Evolutionary conservation across 1,139 yeast genomes (phyloP).

Genomic region (Groenewaldozyma auringiensis): DNA sequence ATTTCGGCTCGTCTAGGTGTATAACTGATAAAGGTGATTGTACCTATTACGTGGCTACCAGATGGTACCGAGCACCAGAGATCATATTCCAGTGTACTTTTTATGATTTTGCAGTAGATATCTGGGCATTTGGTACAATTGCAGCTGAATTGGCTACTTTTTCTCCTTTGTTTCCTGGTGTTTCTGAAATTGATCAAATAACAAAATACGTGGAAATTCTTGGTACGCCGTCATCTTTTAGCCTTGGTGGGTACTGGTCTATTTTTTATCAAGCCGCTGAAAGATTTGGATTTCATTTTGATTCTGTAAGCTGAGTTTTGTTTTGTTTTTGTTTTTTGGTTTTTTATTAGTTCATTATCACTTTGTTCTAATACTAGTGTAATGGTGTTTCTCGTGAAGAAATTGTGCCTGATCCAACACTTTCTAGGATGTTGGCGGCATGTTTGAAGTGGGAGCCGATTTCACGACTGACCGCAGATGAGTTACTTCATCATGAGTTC

Average conservation of each 20-base stretch:
- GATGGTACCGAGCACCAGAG: conserved; percentile 97
- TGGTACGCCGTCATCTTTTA: conserved; percentile 40
- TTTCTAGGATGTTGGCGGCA: conserved; percentile 11
- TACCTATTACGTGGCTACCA: conserved; percentile 74
- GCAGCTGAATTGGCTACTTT: conserved; percentile 74
- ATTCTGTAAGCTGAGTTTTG: conserved; percentile 4
- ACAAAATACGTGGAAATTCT: conserved; percentile 53
- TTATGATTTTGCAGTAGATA: conserved; percentile 74
- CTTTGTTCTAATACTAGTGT: conserved; percentile 1
- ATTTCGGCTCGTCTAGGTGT: conserved; percentile 81
- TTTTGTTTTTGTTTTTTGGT: neutral
- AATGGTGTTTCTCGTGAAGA: conserved; percentile 1
- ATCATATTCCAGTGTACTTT: conserved; percentile 58
- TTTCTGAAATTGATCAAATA: conserved; percentile 64
- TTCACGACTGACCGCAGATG: conserved; percentile 53
- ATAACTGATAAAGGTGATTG: conserved; percentile 37
- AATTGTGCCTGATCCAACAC: neutral
- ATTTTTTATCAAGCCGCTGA: conserved; percentile 10
- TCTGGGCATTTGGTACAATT: conserved; percentile 92
- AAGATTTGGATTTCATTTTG: neutral
- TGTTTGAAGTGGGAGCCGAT: conserved; percentile 49
- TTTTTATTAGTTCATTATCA: neutral
- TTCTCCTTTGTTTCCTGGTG: conserved; percentile 78
- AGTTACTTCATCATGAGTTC: conserved; percentile 63
- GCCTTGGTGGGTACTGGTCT: conserved; percentile 26